Conservation (phyloP, 169 alveolate species). For the Cryptosporidium ubiquitum region DNA sequence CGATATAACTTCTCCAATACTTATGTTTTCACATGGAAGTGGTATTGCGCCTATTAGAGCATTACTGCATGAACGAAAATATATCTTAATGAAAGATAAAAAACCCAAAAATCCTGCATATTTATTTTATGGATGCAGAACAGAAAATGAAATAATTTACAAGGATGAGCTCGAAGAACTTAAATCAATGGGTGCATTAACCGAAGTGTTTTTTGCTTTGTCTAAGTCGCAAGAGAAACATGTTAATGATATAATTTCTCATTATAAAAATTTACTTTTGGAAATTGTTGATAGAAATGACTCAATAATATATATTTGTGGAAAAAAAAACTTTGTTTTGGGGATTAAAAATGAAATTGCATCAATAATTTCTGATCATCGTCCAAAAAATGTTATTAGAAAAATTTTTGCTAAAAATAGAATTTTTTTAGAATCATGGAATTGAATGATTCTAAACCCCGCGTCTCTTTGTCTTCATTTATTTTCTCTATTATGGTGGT, state of each 20-base stretch:
- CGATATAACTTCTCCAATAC: neutral
- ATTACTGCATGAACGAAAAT: slow-evolving; percentile 32
- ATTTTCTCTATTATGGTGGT: slow-evolving; percentile 72
- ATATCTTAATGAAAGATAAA: neutral
- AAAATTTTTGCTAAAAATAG: slow-evolving; percentile 23
- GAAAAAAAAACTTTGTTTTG: slow-evolving; percentile 10
- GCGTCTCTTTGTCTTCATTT: slow-evolving; percentile 29
- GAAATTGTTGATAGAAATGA: neutral
- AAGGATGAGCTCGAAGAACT: slow-evolving; percentile 38
- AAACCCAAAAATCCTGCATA: neutral
- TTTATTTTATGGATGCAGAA: slow-evolving; percentile 64
- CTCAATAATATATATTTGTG: slow-evolving; percentile 41
- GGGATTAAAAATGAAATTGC: slow-evolving; percentile 10
- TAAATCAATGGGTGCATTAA: slow-evolving; percentile 4
- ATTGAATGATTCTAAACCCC: neutral
- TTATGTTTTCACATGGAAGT: slow-evolving; percentile 56
- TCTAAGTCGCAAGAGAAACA: slow-evolving; percentile 11
- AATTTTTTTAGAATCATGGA: slow-evolving; percentile 54
- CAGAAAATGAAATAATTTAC: slow-evolving; percentile 31
- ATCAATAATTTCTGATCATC: neutral
- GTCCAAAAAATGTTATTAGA: neutral
- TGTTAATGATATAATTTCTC: slow-evolving; percentile 16
- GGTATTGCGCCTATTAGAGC: slow-evolving; percentile 72
- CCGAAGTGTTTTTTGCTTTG: slow-evolving; percentile 31
- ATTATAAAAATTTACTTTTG: neutral